phyloP scores from a whole-genome alignment of 805 yeast genomes.

The Yamadazyma sp. region DNA sequence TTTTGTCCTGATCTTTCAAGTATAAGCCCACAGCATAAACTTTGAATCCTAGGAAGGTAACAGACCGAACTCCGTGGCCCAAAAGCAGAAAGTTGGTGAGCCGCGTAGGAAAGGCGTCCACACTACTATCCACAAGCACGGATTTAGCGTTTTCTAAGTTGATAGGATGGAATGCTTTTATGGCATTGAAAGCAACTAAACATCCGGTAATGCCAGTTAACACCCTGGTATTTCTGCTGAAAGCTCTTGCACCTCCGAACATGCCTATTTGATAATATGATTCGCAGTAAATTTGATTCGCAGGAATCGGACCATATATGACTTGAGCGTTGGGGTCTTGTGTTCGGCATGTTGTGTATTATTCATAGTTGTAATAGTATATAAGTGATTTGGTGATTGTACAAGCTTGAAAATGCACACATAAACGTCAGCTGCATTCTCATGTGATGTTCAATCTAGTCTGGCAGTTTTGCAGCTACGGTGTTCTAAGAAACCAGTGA shows the following conservation, averaged over 20 bases:
- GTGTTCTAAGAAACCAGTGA: no score
- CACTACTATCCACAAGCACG: slow-evolving; percentile 43
- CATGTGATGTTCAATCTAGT: no score
- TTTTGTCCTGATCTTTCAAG: slow-evolving; percentile 60
- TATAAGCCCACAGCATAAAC: slow-evolving; percentile 89
- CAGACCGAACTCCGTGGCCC: slow-evolving; percentile 81
- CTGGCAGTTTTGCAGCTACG: no score
- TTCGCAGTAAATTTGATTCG: slow-evolving; percentile 4
- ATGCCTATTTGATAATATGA: background rate
- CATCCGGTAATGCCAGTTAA: slow-evolving; percentile 8
- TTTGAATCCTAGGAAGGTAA: slow-evolving; percentile 76
- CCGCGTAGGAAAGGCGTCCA: slow-evolving; percentile 48
- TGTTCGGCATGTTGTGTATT: no score
- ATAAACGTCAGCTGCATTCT: no score
- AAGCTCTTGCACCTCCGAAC: slow-evolving; percentile 5
- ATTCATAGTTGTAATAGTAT: no score
- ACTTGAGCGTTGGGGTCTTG: no score
- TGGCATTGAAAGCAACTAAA: slow-evolving; percentile 5
- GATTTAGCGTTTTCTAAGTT: slow-evolving; percentile 12
- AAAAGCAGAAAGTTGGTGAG: slow-evolving; percentile 51
- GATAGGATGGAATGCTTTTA: slow-evolving; percentile 12
- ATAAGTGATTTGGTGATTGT: no score
- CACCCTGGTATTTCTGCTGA: slow-evolving; percentile 2
- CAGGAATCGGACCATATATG: no score
- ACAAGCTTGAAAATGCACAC: no score